Conservation (phyloP, 306 rosid genomes). For the Prunus armeniaca region DNA sequence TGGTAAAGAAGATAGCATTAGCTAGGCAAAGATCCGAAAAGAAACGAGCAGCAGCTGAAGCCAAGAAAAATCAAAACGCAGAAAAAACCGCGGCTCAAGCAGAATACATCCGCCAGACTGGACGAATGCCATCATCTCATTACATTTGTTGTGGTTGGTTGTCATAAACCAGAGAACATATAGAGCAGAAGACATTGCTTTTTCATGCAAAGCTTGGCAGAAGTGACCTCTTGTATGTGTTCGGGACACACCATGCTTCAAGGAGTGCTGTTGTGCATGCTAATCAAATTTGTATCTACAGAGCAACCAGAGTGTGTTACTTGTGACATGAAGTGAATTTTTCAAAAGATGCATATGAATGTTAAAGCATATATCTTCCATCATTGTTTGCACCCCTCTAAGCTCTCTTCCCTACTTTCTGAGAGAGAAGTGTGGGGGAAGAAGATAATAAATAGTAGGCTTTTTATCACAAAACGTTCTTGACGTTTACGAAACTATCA, state of each 20-base stretch:
- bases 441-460: not conserved
- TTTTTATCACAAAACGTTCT: no score
- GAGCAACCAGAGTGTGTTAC: slow-evolving; percentile 1
- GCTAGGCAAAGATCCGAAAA: slow-evolving; percentile 86
- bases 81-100: slow-evolving; percentile 73
- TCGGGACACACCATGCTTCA: not conserved
- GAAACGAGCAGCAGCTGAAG: slow-evolving; percentile 72
- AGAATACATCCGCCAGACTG: slow-evolving; percentile 77
- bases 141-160: slow-evolving; percentile 81
- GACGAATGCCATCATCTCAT: slow-evolving; percentile 57
- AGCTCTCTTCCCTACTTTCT: not conserved
- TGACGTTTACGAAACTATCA: no score
- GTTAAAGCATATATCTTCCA: not conserved
- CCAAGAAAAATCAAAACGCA: slow-evolving; percentile 58
- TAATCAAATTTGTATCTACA: not conserved
- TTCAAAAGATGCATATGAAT: not conserved
- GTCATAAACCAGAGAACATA: slow-evolving; percentile 10
- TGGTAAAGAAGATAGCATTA: slow-evolving; percentile 75
- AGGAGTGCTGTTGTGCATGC: not conserved
- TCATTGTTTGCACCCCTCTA: not conserved
- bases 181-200: not conserved
- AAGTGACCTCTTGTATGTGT: not conserved
- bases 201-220: not conserved
- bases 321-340: slow-evolving; percentile 14
- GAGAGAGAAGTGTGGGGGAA: not conserved